Conservation (phyloP, 495 filamentous ascomycete species). For the Hyaloscypha hepaticicola region DNA sequence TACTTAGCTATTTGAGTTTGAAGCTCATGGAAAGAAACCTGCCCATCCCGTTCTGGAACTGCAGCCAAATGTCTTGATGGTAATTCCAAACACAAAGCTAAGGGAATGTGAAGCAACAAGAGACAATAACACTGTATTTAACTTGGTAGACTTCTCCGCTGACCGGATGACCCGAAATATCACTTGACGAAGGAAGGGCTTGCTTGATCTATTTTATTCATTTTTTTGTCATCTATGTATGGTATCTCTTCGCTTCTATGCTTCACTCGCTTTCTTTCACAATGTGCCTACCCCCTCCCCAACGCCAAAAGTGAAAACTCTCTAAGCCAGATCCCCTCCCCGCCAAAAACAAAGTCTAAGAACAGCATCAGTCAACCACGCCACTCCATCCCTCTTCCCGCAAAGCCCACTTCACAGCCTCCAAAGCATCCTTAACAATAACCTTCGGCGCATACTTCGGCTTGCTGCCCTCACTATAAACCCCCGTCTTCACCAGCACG, state of each 20-base stretch:
- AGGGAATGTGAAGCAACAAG: no score
- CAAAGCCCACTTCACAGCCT: slow-evolving; percentile 41
- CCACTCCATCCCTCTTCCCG: slow-evolving; percentile 27
- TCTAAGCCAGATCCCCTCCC: neutral
- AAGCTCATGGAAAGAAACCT: no score
- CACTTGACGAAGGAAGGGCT: no score
- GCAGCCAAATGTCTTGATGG: neutral
- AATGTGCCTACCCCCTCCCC: no score
- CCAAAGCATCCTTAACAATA: slow-evolving; percentile 36
- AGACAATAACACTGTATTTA: no score
- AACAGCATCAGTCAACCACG: neutral
- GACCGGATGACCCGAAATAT: no score
- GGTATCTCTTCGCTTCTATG: slow-evolving; percentile 10
- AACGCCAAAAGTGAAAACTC: neutral
- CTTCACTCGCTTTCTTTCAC: neutral
- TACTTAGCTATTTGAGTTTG: no score
- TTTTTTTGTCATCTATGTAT: slow-evolving; percentile 14
- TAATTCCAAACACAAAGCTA: neutral
- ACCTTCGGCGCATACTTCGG: slow-evolving; percentile 34
- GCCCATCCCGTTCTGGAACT: no score
- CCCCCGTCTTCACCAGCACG: slow-evolving; percentile 82
- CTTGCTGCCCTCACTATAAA: slow-evolving; percentile 51
- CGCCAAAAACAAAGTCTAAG: neutral
- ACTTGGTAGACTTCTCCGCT: no score
- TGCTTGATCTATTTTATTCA: no score